Percentiles rank a stretch among this genome's conserved stretches.
Evolutionary conservation across 192 early-diverging fungal genomes (phyloP).

Genomic region (Irineochytrium annulatum): DNA sequence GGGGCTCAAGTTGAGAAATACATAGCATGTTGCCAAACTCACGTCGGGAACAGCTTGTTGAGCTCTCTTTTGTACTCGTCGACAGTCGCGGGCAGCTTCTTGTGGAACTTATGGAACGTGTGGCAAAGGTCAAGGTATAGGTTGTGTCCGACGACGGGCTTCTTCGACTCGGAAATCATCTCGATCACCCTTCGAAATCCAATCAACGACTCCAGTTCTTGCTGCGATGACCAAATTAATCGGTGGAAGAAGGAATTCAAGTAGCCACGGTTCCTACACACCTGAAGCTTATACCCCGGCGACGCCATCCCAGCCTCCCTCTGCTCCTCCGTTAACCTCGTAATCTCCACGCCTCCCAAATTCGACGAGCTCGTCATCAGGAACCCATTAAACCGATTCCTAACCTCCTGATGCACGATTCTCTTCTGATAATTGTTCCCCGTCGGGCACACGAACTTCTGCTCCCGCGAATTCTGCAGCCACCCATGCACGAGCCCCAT

Average conservation of each 20-base stretch:
- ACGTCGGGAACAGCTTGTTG: conserved; percentile 58
- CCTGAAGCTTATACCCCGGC: background rate
- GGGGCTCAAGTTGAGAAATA: too few relatives aligned
- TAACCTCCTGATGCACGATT: conserved; percentile 74
- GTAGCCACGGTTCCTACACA: background rate
- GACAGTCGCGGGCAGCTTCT: conserved; percentile 61
- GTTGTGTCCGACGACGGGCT: conserved; percentile 88
- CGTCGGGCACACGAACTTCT: conserved; percentile 39
- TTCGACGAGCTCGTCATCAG: too few relatives aligned
- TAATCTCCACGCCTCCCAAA: conserved; percentile 43
- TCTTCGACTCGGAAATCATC: conserved; percentile 59
- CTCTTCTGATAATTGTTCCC: conserved; percentile 64
- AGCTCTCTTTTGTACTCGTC: conserved; percentile 63
- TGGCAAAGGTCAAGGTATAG: conserved; percentile 84
- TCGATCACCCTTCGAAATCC: conserved; percentile 81
- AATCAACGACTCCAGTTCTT: conserved; percentile 46
- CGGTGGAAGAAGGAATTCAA: conserved; percentile 13
- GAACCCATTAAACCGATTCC: conserved; percentile 45
- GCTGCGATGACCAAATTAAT: conserved; percentile 37
- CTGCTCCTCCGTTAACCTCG: conserved; percentile 48
- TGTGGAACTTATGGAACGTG: conserved; percentile 69
- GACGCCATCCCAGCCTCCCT: conserved; percentile 15
- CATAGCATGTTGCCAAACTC: too few relatives aligned
- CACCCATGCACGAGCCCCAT: conserved; percentile 40
- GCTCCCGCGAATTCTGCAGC: conserved; percentile 42